Percentiles rank a stretch among this genome's conserved stretches.
Evolutionary conservation across 1,284 basidiomycete species (phyloP).

Genomic region (Naganishia albida): DNA sequence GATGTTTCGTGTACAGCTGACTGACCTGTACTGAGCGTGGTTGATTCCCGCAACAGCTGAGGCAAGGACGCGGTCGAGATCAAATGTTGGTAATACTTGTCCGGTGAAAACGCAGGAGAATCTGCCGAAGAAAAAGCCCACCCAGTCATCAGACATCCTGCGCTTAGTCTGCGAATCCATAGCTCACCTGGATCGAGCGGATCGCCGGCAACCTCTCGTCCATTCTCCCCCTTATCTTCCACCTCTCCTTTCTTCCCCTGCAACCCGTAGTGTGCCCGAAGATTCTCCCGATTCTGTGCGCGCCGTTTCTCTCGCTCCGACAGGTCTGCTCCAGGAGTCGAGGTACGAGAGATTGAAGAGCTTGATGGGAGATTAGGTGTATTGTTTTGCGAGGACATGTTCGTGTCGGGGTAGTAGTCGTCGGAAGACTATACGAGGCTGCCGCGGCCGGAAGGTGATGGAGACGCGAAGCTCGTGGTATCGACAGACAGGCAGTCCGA

Average conservation of each 20-base stretch:
- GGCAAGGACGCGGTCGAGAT: slow-evolving; percentile 42
- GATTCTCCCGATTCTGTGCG: slow-evolving; percentile 34
- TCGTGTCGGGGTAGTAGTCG: no score
- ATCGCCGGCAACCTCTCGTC: slow-evolving; percentile 32
- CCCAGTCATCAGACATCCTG: no score
- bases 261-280: slow-evolving; percentile 33
- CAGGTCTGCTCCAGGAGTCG: slow-evolving; percentile 14
- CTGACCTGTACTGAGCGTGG: slow-evolving; percentile 44
- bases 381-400: background rate
- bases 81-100: slow-evolving; percentile 49
- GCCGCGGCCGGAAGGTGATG: no score
- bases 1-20: background rate
- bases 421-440: no score
- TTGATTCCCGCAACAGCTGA: slow-evolving; percentile 45
- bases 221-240: background rate
- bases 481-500: no score
- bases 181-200: slow-evolving; percentile 43
- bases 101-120: slow-evolving; percentile 43
- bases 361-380: background rate
- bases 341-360: slow-evolving; percentile 8
- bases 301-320: slow-evolving; percentile 30
- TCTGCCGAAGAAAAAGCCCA: slow-evolving; percentile 40
- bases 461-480: background rate
- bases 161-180: no score
- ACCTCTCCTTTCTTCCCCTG: slow-evolving; percentile 5